Base-by-base conservation (phyloP, 2,329 filamentous ascomycete species). In the Penicillium sp. region DNA sequence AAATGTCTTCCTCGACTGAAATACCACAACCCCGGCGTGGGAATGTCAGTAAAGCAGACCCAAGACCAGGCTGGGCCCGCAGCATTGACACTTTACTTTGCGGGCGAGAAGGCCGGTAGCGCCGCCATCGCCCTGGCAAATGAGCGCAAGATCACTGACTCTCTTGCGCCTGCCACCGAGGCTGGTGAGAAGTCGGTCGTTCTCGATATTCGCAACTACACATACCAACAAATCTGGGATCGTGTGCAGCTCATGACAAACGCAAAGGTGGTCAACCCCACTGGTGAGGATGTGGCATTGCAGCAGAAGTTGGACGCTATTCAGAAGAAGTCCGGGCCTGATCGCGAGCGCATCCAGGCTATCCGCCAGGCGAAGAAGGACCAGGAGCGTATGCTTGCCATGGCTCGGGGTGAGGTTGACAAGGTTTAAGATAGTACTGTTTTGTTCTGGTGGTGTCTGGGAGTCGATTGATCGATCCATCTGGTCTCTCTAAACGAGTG, bases 21-120 rank as follows among this genome's bases (percentile, higher is more conserved):
- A 81, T 99, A 87, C 79, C 89, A 96, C 81, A 99, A 99, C 73
- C 94, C 94, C 0, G 78, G 86, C 11, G 75, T 97, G 43, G 85
- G 88, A 42, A 95, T 97, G 83, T 86, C 90, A 55, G 85, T 96
- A 66, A 87, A 88, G 73, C 88, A 90, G 55, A 86, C 83, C 59
- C 66, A 72, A 36, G 76, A 86, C 43, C 80, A 85, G 62, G 72
- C 69, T 21, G 69, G 65, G 3, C 71, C 71, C 42, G 67, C 75
- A 29, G 67, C 68, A 36, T 62, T 78, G 61, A 74, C 74, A 49
- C 69, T 77, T 58, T 77, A 77, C 58, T 79, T 77, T 55, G 68
- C 71, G 43, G 34, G 13, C n/a, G 70, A 70, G 55, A 53, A 64
- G 22, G 54, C 69, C 43, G 65, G 64, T 57, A 68, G 64, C 11